Evolutionary conservation across 2,329 filamentous ascomycete genomes (phyloP).

Genomic region (Paracamarosporium sp.): DNA sequence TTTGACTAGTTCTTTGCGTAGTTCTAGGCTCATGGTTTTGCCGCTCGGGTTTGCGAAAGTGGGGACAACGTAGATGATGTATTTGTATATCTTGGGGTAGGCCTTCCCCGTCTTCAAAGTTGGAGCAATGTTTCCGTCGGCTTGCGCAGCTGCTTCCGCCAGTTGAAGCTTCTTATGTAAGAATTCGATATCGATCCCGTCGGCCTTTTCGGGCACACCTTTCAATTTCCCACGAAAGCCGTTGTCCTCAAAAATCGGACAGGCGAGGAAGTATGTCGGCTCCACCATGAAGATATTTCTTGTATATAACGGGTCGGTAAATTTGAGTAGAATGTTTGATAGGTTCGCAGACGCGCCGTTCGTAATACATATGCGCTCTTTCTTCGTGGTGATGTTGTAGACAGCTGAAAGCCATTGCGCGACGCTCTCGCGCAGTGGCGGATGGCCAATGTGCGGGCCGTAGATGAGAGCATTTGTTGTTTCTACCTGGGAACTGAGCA

Average conservation of each 20-base stretch:
- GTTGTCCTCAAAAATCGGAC: conserved; percentile 80
- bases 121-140: not conserved
- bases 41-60: conserved; percentile 90
- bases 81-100: conserved; percentile 79
- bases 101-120: conserved; percentile 24
- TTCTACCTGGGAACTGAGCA: conserved; percentile 64
- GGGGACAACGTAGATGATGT: conserved; percentile 87
- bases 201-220: conserved; percentile 77
- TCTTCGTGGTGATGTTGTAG: conserved; percentile 59
- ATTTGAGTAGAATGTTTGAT: conserved; percentile 78
- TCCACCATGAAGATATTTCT: conserved; percentile 79
- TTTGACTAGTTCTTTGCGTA: conserved; percentile 73
- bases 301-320: conserved; percentile 79
- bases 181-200: conserved; percentile 74
- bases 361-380: conserved; percentile 76
- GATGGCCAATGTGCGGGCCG: conserved; percentile 57
- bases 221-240: conserved; percentile 69
- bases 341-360: conserved; percentile 86
- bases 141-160: not conserved
- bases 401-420: conserved; percentile 73
- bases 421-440: conserved; percentile 65
- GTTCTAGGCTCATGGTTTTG: conserved; percentile 76
- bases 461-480: conserved; percentile 71
- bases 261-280: conserved; percentile 84
- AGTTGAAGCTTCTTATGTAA: conserved; percentile 51